Percentiles rank a stretch among this genome's conserved stretches.
Evolutionary conservation across 1,284 basidiomycete genomes (phyloP).

Genomic region (Fomitopsis palustris): DNA sequence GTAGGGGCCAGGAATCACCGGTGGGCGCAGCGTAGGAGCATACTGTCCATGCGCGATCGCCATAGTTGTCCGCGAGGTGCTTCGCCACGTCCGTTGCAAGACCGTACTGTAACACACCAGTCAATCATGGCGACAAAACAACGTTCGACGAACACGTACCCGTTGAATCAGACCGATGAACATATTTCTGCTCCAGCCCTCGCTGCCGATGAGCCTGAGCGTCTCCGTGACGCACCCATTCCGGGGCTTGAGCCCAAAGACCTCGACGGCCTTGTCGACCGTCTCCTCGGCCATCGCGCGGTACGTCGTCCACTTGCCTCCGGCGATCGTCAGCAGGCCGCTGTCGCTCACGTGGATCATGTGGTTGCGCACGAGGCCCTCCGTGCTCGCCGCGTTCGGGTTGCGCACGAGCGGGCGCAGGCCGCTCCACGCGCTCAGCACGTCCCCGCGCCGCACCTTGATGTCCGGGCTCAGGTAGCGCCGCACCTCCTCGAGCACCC

Average conservation of each 20-base stretch:
- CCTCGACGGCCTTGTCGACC: conserved; percentile 84
- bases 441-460: conserved; percentile 93
- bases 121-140: background rate
- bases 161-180: conserved; percentile 95
- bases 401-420: conserved; percentile 89
- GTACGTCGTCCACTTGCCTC: conserved; percentile 99
- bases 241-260: conserved; percentile 63
- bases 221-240: conserved; percentile 78
- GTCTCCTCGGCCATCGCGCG: conserved; percentile 96
- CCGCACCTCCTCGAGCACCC: conserved; percentile 92
- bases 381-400: conserved; percentile 75
- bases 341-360: conserved; percentile 84
- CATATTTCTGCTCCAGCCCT: conserved; percentile 95
- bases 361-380: conserved; percentile 92
- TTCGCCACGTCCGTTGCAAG: conserved; percentile 91
- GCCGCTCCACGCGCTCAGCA: conserved; percentile 95
- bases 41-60: conserved; percentile 95
- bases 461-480: conserved; percentile 91
- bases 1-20: conserved; percentile 79
- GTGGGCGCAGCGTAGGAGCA: conserved; percentile 81
- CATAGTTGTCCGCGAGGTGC: conserved; percentile 92
- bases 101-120: conserved; percentile 56
- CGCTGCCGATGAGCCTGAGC: conserved; percentile 87
- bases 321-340: conserved; percentile 92
- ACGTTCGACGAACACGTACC: conserved; percentile 37